These are phyloP conservation scores for Aspergillus versicolor DNA, from an alignment of 2,329 filamentous ascomycete genomes.

Conservation along the genomic window DNA sequence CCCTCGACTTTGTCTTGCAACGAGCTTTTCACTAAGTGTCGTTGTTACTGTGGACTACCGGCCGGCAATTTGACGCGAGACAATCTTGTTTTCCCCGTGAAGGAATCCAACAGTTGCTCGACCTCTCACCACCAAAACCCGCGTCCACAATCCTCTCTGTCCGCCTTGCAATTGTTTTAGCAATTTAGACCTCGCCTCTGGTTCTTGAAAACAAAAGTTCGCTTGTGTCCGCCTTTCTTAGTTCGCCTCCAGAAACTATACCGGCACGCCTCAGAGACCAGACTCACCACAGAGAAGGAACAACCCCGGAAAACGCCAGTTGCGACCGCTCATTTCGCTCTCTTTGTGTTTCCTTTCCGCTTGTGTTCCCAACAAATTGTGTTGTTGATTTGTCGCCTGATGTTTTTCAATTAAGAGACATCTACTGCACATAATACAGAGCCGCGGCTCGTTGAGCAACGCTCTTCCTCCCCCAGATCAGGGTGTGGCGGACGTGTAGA, in stretches of 20 bases:
- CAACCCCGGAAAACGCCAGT: constrained; percentile 16
- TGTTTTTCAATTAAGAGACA: constrained; percentile 42
- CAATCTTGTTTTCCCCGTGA: constrained; percentile 15
- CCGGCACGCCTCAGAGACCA: constrained; percentile 8
- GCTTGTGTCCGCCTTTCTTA: constrained; percentile 9
- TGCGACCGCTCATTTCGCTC: constrained; percentile 27
- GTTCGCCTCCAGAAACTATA: constrained; percentile 3
- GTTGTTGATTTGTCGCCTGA: constrained; percentile 32
- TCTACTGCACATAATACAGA: constrained; percentile 31
- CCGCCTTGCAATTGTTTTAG: constrained; percentile 10
- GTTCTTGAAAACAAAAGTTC: constrained; percentile 5
- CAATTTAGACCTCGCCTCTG: constrained; percentile 8
- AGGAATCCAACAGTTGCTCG: constrained; percentile 6
- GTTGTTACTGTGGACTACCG: constrained; percentile 37
- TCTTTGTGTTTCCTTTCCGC: constrained; percentile 20
- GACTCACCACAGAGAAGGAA: constrained; percentile 16
- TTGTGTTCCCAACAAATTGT: constrained; percentile 7
- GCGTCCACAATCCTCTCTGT: constrained; percentile 13
- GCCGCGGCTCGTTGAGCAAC: constrained; percentile 42
- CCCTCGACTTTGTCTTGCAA: constrained; percentile 26
- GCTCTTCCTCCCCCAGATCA: constrained; percentile 39
- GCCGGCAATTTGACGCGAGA: constrained; percentile 28
- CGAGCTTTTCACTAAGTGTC: constrained; percentile 56
- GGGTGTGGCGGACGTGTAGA: constrained; percentile 43
- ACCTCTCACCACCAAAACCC: constrained; percentile 4